Conservation (phyloP, 1,284 basidiomycete genomes). For the Cryptococcus floricola region DNA sequence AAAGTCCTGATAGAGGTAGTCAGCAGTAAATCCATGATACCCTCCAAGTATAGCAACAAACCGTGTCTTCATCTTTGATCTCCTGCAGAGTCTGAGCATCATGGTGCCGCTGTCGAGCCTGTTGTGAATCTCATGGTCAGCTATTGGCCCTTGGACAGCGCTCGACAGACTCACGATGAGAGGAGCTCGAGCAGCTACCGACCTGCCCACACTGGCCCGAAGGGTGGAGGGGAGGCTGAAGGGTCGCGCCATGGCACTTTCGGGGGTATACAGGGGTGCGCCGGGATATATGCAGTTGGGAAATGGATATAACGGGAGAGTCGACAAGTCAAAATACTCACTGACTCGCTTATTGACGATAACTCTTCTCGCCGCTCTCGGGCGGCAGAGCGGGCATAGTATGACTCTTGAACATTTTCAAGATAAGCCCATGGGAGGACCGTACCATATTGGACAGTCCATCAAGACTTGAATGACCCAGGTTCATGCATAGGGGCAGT, state of each 20-base stretch:
- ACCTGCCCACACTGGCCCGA: not conserved
- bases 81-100: constrained; percentile 15
- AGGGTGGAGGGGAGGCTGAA: too few relatives aligned
- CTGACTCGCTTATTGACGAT: too few relatives aligned
- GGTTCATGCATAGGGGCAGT: not conserved
- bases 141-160: not conserved
- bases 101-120: constrained; percentile 11
- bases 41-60: not conserved
- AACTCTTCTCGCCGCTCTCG: too few relatives aligned
- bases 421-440: too few relatives aligned
- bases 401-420: too few relatives aligned
- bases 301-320: too few relatives aligned
- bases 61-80: constrained; percentile 16
- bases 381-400: too few relatives aligned
- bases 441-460: too few relatives aligned
- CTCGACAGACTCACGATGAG: not conserved
- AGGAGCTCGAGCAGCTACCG: not conserved
- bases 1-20: constrained; percentile 67
- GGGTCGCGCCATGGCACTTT: too few relatives aligned
- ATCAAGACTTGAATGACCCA: not conserved
- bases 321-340: too few relatives aligned
- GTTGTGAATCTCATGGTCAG: not conserved
- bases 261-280: too few relatives aligned
- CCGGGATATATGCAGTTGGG: too few relatives aligned
- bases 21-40: not conserved